Evolutionary conservation across 495 filamentous ascomycete species (phyloP), one percentile per base, ranked within the genome.

Genomic region (Aspergillus ellipticus): DNA sequence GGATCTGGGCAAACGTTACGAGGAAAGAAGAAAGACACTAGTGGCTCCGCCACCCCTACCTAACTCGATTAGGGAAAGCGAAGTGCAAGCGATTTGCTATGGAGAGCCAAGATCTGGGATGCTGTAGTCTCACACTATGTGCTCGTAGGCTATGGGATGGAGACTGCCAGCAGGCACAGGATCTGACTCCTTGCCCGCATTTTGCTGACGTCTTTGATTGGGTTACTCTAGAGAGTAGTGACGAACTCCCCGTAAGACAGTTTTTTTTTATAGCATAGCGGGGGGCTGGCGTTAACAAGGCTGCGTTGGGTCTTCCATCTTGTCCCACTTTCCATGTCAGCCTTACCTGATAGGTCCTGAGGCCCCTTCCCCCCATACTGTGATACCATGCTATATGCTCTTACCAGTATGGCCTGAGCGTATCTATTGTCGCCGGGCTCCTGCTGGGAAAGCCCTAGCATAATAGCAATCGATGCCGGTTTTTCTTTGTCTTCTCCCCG

Each of bases 1-100:
- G 94, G 94, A 0, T 81, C 86, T 39, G 94, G 94, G 0, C 88
- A 96, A 67, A 93, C 90, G n/a, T 67, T 97, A 22, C 76, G 91
- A 45, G 83, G 82, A 5, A 85, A 80, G 15, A 77, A 77, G 26
- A 88, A 86, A 67, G 75, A 73, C 24, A 49, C 63, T 19, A 65
- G 66, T 15, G 70, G 68, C 16, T 66, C 72, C 15, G 63, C 61
- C 6, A 75, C 74, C 13, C 71, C 73, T 17, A 71, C 74, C 4
- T 73, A 70, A 7, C 61, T 63, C 8, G 66, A 64, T 57, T 59
- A 73, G 22, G 42, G 17, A 15, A 58, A 49, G 49, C 24, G 39
- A 62, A 42, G 45, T 57, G 54, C 43, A 57, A 13, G 35, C 9
- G 11, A 4, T 15, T 13, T 37, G 3, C 9, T 9, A 37, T 3